Conservation (phyloP, 805 yeast genomes). For the Candida arabinofermentans region DNA sequence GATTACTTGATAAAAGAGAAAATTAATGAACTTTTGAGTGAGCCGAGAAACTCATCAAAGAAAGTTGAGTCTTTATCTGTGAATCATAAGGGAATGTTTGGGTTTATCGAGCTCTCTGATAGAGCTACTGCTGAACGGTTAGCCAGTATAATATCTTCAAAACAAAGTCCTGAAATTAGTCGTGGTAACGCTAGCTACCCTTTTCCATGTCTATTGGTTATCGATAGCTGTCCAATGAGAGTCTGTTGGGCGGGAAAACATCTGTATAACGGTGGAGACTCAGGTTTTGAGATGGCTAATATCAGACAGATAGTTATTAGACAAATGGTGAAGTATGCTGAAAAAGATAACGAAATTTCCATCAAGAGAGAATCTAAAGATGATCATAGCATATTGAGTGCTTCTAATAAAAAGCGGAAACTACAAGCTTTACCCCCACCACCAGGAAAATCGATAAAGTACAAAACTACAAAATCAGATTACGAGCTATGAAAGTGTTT, state of each 20-base stretch:
- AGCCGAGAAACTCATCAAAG: slow-evolving; percentile 5
- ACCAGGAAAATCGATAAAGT: slow-evolving; percentile 5
- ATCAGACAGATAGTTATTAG: slow-evolving; percentile 47
- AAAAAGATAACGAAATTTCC: slow-evolving; percentile 27
- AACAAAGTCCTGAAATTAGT: slow-evolving; percentile 1
- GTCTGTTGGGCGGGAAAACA: slow-evolving; percentile 52
- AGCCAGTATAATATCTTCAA: slow-evolving; percentile 20
- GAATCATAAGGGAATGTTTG: slow-evolving; percentile 59
- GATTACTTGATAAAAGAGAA: slow-evolving; percentile 54
- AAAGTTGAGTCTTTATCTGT: slow-evolving; percentile 43
- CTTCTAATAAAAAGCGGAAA: not conserved
- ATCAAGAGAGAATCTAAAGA: not conserved
- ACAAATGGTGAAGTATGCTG: slow-evolving; percentile 50
- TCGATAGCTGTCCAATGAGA: slow-evolving; percentile 43
- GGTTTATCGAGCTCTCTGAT: slow-evolving; percentile 51
- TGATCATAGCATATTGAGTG: not conserved
- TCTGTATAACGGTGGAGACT: slow-evolving; percentile 33
- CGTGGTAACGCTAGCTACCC: slow-evolving; percentile 1
- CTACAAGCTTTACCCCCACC: not conserved
- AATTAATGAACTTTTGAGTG: slow-evolving; percentile 34
- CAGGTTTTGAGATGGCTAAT: slow-evolving; percentile 43
- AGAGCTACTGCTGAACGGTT: slow-evolving; percentile 49
- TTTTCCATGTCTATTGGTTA: slow-evolving; percentile 31
- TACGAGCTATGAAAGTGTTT: slow-evolving; percentile 8
- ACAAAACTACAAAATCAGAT: slow-evolving; percentile 10